These are phyloP conservation scores for Paecilomyces sp. DNA, from an alignment of 2,329 filamentous ascomycete species.

Conservation along the genomic window DNA sequence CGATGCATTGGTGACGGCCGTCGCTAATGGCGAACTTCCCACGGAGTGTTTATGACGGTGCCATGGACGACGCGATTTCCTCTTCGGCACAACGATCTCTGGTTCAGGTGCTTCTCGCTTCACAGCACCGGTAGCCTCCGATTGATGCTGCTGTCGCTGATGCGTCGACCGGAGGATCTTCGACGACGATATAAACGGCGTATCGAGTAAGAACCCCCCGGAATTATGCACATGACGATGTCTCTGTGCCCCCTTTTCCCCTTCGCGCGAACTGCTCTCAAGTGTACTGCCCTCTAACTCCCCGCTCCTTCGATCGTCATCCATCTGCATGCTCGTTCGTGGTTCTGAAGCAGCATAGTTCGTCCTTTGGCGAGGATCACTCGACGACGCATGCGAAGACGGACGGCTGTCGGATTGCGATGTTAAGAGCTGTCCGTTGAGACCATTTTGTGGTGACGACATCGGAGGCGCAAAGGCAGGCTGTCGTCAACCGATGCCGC, in stretches of 20 bases:
- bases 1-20: conserved; percentile 15
- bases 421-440: background rate
- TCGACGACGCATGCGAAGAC: background rate
- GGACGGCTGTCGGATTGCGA: background rate
- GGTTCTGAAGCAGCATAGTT: conserved; percentile 12
- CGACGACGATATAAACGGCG: conserved; percentile 22
- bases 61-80: conserved; percentile 27
- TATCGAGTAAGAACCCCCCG: conserved; percentile 42
- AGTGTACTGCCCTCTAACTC: conserved; percentile 30
- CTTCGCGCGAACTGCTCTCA: conserved; percentile 28
- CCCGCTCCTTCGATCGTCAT: conserved; percentile 17
- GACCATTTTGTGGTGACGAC: background rate
- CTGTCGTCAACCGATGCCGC: background rate
- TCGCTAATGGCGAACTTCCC: conserved; percentile 22
- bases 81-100: conserved; percentile 26
- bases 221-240: conserved; percentile 24
- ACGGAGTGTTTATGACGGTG: conserved; percentile 24
- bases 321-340: conserved; percentile 15
- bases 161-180: conserved; percentile 17
- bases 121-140: conserved; percentile 17
- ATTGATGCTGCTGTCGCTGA: conserved; percentile 9
- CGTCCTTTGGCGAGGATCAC: conserved; percentile 5
- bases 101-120: conserved; percentile 34
- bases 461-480: background rate
- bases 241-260: conserved; percentile 15